phyloP scores from a whole-genome alignment of 176 grass and related monocot species.

The Carex myosuroides region DNA sequence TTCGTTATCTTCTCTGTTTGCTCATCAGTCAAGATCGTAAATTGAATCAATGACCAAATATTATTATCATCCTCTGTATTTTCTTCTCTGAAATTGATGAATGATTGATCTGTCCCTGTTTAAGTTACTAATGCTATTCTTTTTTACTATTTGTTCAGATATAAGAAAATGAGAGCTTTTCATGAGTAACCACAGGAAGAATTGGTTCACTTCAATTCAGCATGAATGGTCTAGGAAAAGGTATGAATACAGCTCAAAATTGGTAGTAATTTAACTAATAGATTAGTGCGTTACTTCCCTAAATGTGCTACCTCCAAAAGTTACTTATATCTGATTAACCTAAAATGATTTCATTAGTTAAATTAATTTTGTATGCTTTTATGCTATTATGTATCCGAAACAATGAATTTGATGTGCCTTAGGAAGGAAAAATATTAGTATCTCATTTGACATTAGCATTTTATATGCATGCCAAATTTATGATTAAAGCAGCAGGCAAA shows the following conservation, averaged over 20 bases:
- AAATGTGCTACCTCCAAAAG: no score
- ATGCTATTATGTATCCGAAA: no score
- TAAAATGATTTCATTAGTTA: no score
- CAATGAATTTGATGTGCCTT: no score
- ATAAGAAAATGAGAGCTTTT: neutral
- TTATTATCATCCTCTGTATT: neutral
- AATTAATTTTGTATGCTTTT: no score
- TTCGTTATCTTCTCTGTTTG: neutral
- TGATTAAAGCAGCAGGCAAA: no score
- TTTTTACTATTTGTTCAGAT: neutral
- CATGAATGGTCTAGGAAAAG: neutral
- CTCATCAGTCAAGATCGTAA: neutral
- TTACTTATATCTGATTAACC: no score
- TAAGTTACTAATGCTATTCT: neutral
- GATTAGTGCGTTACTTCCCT: no score
- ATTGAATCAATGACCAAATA: neutral
- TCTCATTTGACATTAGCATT: no score
- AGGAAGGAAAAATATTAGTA: no score
- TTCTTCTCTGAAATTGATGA: neutral
- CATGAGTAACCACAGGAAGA: neutral
- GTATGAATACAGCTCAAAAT: neutral
- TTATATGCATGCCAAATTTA: no score
- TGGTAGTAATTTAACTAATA: no score
- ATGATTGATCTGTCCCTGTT: neutral
- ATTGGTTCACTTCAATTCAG: neutral